These are phyloP conservation scores for Fusarium brevicatenulatum DNA, from an alignment of 2,329 filamentous ascomycete species.

Conservation along the genomic window DNA sequence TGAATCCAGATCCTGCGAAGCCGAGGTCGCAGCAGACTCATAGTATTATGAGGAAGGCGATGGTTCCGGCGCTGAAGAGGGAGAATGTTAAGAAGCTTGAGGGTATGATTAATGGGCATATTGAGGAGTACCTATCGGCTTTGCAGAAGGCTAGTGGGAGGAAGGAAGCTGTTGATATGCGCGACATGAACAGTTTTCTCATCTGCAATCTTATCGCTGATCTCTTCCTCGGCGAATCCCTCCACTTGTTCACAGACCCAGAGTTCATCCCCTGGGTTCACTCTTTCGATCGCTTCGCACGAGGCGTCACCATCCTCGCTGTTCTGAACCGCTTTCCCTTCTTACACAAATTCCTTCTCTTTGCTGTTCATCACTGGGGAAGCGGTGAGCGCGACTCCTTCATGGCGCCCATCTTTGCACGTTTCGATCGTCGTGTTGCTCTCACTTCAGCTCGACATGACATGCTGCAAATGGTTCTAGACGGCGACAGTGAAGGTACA, in stretches of 20 bases:
- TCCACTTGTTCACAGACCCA: not conserved
- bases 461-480: not conserved
- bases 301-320: not conserved
- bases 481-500: not conserved
- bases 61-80: not conserved
- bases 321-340: not conserved
- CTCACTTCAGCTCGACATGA: not conserved
- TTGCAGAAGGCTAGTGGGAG: not conserved
- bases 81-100: conserved; percentile 2
- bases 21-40: conserved; percentile 1
- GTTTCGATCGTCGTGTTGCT: not conserved
- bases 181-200: not conserved
- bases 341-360: not conserved
- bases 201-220: not conserved
- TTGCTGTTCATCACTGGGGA: conserved; percentile 1
- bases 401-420: not conserved
- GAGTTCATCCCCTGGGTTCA: not conserved
- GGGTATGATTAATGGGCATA: not conserved
- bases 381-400: not conserved
- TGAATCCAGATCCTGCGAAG: not conserved
- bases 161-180: not conserved
- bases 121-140: not conserved
- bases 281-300: not conserved
- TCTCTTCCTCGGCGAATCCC: not conserved
- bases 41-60: not conserved